Base-by-base conservation (phyloP, 2,329 filamentous ascomycete species). In the Pseudogymnoascus sp. region DNA sequence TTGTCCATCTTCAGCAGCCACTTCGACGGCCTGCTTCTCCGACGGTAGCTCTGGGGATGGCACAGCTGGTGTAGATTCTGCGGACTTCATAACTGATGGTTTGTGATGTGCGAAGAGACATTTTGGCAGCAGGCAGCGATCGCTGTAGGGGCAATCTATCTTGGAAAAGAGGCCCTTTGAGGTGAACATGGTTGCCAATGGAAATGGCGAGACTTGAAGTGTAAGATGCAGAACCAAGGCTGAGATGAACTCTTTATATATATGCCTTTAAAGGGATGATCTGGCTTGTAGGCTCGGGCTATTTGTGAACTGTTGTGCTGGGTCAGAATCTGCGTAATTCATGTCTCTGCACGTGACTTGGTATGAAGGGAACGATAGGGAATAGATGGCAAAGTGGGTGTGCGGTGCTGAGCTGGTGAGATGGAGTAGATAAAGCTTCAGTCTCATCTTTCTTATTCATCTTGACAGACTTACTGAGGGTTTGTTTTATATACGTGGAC, bases 51-150 rank as follows among this genome's bases (percentile, higher is more conserved):
- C 10, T 12, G 16, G 16, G n/a, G 33, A 40, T 26, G 33, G n/a
- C 16, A 24, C 19, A 31, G n/a, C 16, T 8, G 60, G 3, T 22
- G 19, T 4, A 61, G 59, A 28, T 50, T n/a, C 10, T 10, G 19
- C 26, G 60, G 33, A 6, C 26, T 60, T 38, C 33, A 60, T 41
- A 38, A 33, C 41, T 11, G 16, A 8, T 10, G 33, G 24, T 12
- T 63, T 63, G 10, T 31, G 16, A 65, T 73, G 73, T 16, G 62
- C 64, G 64, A 74, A 74, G 31, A 74, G 72, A 56, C 73, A 74
- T 61, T 64, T 66, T 61, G 72, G 72, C 3, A 74, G 69, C 5
- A 68, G 59, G 63, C 73, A 74, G 35, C 66, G 68, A 16, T 71
- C 66, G 59, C 67, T 64, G 60, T 71, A 66, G 37, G 73, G 73